Base-by-base conservation (phyloP, 1,284 basidiomycete species). In the Hemileia vastatrix region DNA sequence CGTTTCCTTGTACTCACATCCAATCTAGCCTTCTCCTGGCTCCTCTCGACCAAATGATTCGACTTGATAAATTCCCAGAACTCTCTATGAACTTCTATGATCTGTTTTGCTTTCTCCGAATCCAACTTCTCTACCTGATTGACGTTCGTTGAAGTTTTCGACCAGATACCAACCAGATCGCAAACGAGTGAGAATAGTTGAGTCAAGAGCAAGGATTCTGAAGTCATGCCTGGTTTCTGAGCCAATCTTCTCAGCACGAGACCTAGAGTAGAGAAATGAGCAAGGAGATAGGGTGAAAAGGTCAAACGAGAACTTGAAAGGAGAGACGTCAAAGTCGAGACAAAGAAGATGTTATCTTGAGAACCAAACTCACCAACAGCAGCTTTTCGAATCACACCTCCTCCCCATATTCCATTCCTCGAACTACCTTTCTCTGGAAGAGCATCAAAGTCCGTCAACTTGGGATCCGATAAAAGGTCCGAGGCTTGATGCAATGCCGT, bases 141-240 rank as follows among this genome's bases (percentile, higher is more conserved):
- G 47, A 54, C n/a, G 24, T 21, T 33, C 45, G 45, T 13, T 33
- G 27, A 13, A 43, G 36, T 40, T 62, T 43, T n/a, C 32, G 59
- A 61, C 66, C 66, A 65, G 1, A 65, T 6, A 1, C 55, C 47
- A 19, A 65, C 8, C 1, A 68, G 44, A 19, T 70, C 69, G 9
- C 40, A 44, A 32, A 70, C 65, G 27, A 73, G 64, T 2, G 70
- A 56, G n/a, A 68, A 44, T 5, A 72, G 64, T 6, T 71, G 48
- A 11, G 67, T 63, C 1, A 61, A 60, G 8, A 64, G 49, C 4
- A 68, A 65, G 21, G 61, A 57, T 21, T 24, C 48, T 15, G 48
- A 24, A 24, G 23, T 32, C 11, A 50, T 50, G 2, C 31, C 48
- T 13, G 48, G 48, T 50, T 18, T 9, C 9, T 13, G 23, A 50